phyloP scores from a whole-genome alignment of 2,329 filamentous ascomycete species.

The Pseudocercospora pini-densiflorae region DNA sequence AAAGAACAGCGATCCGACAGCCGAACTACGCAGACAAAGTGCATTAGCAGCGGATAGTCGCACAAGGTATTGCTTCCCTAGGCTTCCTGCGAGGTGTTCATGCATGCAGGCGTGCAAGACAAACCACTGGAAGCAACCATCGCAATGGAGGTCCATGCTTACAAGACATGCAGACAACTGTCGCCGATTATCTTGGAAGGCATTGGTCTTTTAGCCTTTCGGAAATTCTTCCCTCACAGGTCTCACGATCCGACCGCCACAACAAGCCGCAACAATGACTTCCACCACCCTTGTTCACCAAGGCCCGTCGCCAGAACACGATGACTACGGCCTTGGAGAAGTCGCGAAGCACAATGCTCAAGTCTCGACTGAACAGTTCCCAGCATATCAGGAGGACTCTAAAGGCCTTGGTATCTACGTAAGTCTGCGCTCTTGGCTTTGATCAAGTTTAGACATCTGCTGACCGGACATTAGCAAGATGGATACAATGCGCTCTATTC shows the following conservation, averaged over 20 bases:
- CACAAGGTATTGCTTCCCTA: constrained; percentile 36
- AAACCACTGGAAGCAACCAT: constrained; percentile 34
- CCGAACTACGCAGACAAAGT: constrained; percentile 35
- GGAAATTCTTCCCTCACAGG: constrained; percentile 24
- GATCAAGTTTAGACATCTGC: constrained; percentile 11
- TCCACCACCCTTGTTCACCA: constrained; percentile 33
- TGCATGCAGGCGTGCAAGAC: constrained; percentile 37
- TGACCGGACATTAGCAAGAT: constrained; percentile 33
- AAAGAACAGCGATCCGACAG: constrained; percentile 31
- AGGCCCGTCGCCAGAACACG: constrained; percentile 29
- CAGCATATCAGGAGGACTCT: constrained; percentile 38
- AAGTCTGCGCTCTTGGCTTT: constrained; percentile 20
- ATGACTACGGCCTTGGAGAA: constrained; percentile 45
- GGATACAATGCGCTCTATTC: constrained; percentile 33
- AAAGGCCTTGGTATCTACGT: constrained; percentile 40
- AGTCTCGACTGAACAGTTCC: constrained; percentile 39
- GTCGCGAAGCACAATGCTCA: constrained; percentile 49
- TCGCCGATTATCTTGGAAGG: constrained; percentile 23
- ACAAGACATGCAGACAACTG: constrained; percentile 40
- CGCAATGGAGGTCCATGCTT: constrained; percentile 36
- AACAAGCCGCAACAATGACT: constrained; percentile 31
- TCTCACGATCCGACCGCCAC: constrained; percentile 27
- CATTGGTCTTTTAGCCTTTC: constrained; percentile 22
- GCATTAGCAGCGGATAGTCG: constrained; percentile 35
- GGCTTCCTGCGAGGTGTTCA: constrained; percentile 25